A percentile compares a stretch with the other conserved stretches of the same genome.
phyloP scores from a whole-genome alignment of 306 rosid species.

The Inga oerstediana region DNA sequence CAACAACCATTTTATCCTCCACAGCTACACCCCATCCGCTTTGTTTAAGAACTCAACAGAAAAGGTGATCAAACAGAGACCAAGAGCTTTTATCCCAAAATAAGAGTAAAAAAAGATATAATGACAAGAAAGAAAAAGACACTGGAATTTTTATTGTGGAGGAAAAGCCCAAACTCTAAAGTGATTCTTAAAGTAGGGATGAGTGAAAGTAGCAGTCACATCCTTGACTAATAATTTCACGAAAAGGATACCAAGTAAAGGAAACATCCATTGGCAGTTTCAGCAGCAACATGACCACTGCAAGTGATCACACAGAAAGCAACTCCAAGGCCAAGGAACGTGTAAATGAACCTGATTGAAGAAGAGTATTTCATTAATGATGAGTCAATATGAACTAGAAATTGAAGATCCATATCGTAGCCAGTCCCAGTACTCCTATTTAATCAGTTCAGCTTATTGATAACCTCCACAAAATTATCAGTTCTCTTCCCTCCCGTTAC shows the following conservation, averaged over 20 bases:
- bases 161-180: neutral
- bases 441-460: neutral
- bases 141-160: neutral
- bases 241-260: slow-evolving; percentile 78
- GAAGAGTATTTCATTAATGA: slow-evolving; percentile 6
- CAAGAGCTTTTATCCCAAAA: neutral
- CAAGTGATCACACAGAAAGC: slow-evolving; percentile 67
- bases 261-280: slow-evolving; percentile 78
- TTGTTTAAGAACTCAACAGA: neutral
- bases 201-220: neutral
- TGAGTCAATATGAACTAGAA: slow-evolving; percentile 11
- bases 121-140: neutral
- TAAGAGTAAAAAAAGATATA: neutral
- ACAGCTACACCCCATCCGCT: neutral
- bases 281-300: slow-evolving; percentile 84
- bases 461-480: neutral
- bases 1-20: neutral
- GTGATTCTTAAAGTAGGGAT: neutral
- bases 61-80: neutral
- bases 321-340: slow-evolving; percentile 71
- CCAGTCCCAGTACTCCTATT: neutral
- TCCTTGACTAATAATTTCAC: neutral
- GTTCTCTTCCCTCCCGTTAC: slow-evolving; percentile 1
- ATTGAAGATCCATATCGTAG: neutral
- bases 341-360: slow-evolving; percentile 76